Evolutionary conservation across 495 filamentous ascomycete genomes (phyloP).

Genomic region (Venustampulla echinocandica): DNA sequence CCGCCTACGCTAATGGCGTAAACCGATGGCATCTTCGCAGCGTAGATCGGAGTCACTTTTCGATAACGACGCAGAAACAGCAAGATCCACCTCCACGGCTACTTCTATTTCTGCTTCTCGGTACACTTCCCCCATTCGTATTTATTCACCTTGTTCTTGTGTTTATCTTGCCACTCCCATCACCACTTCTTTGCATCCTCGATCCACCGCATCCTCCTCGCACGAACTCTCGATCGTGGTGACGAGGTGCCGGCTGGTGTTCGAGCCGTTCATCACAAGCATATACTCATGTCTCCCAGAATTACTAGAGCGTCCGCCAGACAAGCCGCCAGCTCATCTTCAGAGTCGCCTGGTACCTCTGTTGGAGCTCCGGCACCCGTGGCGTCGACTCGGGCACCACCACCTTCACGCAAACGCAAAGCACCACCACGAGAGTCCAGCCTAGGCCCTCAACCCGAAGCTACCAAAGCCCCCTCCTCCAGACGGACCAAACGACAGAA

Average conservation of each 20-base stretch:
- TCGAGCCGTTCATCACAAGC: conserved; percentile 4
- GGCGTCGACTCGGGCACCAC: conserved; percentile 21
- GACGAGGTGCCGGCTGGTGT: conserved; percentile 4
- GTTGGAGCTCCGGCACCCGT: conserved; percentile 34
- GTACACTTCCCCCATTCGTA: conserved; percentile 6
- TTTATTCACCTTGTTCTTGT: conserved; percentile 1
- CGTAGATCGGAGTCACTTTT: conserved; percentile 3
- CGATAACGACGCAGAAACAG: conserved; percentile 6
- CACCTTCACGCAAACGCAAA: conserved; percentile 47
- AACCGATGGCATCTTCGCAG: conserved; percentile 8
- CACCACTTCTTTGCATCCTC: neutral
- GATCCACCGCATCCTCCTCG: conserved; percentile 1
- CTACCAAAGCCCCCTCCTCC: conserved; percentile 34
- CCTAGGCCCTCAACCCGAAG: conserved; percentile 33
- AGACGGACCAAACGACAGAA: conserved; percentile 50
- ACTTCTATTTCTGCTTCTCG: conserved; percentile 7
- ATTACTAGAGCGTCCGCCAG: conserved; percentile 72
- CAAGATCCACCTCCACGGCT: conserved; percentile 3
- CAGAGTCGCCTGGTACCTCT: conserved; percentile 34
- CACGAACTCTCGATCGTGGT: conserved; percentile 6
- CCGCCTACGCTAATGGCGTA: conserved; percentile 5
- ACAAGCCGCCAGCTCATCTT: conserved; percentile 46
- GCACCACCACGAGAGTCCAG: conserved; percentile 36
- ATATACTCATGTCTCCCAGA: conserved; percentile 73
- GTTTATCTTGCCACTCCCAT: conserved; percentile 1